Conservation (phyloP, 495 filamentous ascomycete genomes). For the Neurospora tetraspora region DNA sequence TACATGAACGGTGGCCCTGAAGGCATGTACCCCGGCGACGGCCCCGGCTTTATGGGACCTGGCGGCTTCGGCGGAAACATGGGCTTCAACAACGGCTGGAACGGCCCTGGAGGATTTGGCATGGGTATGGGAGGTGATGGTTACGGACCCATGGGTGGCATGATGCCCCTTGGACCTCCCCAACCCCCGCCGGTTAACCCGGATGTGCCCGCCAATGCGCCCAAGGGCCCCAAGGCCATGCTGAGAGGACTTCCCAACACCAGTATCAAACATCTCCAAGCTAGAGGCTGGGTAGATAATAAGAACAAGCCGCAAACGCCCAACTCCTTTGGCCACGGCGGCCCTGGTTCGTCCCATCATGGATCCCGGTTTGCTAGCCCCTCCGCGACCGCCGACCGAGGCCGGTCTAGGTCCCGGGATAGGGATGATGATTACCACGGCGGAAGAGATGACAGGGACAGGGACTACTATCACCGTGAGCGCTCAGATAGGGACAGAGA, state of each 20-base stretch:
- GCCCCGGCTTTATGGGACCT: background rate
- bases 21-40: background rate
- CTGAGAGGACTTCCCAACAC: slow-evolving; percentile 75
- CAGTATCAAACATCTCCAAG: slow-evolving; percentile 46
- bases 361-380: background rate
- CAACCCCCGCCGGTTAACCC: slow-evolving; percentile 16
- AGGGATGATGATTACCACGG: slow-evolving; percentile 14
- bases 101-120: background rate
- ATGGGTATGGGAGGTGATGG: background rate
- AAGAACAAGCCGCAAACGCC: slow-evolving; percentile 26
- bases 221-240: slow-evolving; percentile 90
- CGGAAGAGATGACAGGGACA: slow-evolving; percentile 17
- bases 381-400: background rate
- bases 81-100: background rate
- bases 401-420: slow-evolving; percentile 9
- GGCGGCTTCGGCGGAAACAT: background rate
- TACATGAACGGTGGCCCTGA: background rate
- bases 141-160: background rate
- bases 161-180: slow-evolving; percentile 1
- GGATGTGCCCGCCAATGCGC: slow-evolving; percentile 54
- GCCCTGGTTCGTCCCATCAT: background rate
- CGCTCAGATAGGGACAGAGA: slow-evolving; percentile 22
- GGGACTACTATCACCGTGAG: slow-evolving; percentile 11
- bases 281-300: slow-evolving; percentile 35
- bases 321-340: slow-evolving; percentile 3